Base-by-base conservation (phyloP, 2,329 filamentous ascomycete species). In the Ophiostoma piceae region DNA sequence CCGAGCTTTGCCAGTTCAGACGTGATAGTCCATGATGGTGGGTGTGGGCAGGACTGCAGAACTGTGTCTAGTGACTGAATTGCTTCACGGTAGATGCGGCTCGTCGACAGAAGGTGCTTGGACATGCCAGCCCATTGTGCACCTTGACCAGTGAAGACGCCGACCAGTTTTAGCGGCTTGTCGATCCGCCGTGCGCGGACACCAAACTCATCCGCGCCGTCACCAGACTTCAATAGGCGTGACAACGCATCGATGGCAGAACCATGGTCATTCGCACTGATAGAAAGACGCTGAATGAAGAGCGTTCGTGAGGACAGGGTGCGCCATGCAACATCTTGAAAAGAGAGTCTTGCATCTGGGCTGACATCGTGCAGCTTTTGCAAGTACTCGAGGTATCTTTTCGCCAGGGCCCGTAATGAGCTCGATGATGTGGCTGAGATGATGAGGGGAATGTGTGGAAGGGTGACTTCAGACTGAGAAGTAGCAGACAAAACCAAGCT, bases 41-140 rank as follows among this genome's bases (percentile, higher is more conserved):
- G 68, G 19, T 67, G 35, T n/a, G 73, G 69, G 26, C 74, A 75
- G 3, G 71, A 41, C 41, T 73, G 70, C 22, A 79, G 75, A 35
- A 78, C 71, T 0, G 68, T 37, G 67, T 81, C 79, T 0, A 82
- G 75, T 3, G 43, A 64, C 1, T 73, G 74, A 37, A 82, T 81
- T 0, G 76, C 75, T 14, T 76, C 47, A 8, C 77, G 76, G 68
- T 79, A 70, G 67, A 19, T 54, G 35, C 8, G 22, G 41, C n/a
- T 67, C 29, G n/a, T 37, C 5, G 1, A 73, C 2, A 41, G 70
- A n/a, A 54, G 66, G 37, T 29, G 26, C 16, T 2, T 69, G 68
- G 74, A 75, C 77, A 79, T 79, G 39, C 69, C 43, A 2, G 71
- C 66, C 74, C 73, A 73, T 66, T 73, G 72, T 1, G 72, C 72